Evolutionary conservation across 2,329 filamentous ascomycete species (phyloP).

Genomic region (Drechmeria coniospora): DNA sequence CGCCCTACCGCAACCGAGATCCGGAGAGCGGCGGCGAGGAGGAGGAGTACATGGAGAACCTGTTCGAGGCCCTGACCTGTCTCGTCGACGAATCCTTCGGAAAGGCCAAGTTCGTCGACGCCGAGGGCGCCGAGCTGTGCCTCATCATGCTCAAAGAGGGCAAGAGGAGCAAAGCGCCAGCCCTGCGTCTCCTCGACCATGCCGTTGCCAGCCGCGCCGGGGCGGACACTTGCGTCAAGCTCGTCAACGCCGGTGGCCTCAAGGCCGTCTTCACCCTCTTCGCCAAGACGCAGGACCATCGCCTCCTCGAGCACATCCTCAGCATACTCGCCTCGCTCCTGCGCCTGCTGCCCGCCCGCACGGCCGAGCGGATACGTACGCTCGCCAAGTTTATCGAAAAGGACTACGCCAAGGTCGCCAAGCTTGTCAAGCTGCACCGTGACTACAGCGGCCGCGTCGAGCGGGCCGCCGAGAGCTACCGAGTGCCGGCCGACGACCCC

Average conservation of each 20-base stretch:
- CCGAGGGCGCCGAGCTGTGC: constrained; percentile 81
- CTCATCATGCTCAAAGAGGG: constrained; percentile 86
- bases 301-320: constrained; percentile 63
- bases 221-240: constrained; percentile 50
- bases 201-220: constrained; percentile 40
- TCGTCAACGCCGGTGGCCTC: constrained; percentile 73
- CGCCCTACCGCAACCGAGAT: constrained; percentile 72
- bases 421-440: constrained; percentile 54
- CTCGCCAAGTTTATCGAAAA: constrained; percentile 94
- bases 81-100: constrained; percentile 60
- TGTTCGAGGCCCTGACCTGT: constrained; percentile 77
- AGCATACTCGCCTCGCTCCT: constrained; percentile 75
- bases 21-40: constrained; percentile 76
- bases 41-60: constrained; percentile 87
- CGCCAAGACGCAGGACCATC: constrained; percentile 62
- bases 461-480: constrained; percentile 31
- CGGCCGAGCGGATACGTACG: constrained; percentile 62
- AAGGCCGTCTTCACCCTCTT: constrained; percentile 78
- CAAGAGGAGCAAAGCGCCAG: constrained; percentile 64
- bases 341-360: constrained; percentile 61
- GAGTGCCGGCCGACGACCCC: constrained; percentile 8
- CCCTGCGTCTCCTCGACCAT: constrained; percentile 74
- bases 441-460: constrained; percentile 56
- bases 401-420: constrained; percentile 71
- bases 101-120: constrained; percentile 70